Evolutionary conservation across 352 stramenopile genomes (phyloP), one percentile per base, ranked within the genome.

Genomic region (Pelagophyceae sp.): DNA sequence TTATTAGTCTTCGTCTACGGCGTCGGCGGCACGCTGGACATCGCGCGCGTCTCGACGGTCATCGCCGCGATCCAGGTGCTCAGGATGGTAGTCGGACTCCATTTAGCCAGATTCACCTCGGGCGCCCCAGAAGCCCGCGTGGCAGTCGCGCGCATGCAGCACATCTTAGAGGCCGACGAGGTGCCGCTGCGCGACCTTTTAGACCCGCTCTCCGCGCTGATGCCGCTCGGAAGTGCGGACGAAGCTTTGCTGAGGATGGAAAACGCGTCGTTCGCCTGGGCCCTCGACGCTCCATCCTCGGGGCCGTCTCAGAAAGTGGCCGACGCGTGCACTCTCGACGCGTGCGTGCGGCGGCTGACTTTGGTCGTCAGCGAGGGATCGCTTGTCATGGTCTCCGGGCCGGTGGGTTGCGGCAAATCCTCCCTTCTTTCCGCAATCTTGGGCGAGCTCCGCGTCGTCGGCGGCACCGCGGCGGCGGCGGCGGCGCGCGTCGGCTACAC

Each of bases 351-450:
- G 11, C 45, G 11, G 11, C 45, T 11, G 45, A 23, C 11, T 54
- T 54, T 54, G 11, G 11, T 54, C 45, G 11, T 54, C 11, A 54
- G 11, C 11, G 23, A 11, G 45, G 11, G 11, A 23, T 11, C 11
- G 11, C 45, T 54, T 71, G 29, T 71, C 33, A 29, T 40, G 29
- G 83, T 99, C 17, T 90, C 98, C 51, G 96, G 96, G 5, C 81
- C 87, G 0, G 93, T 98, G 2, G 95, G 94, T 0, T 93, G 86
- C 77, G 95, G 96, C 27, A 99, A 99, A 77, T 96, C 89, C 29
- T 96, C 91, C 0, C 87, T 99, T 0, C 78, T 99, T 31, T 87
- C 88, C 5, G 90, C 93, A 0, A 83, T 99, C 76, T 76, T 99
- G 23, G 93, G 95, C 25, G 95, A 99, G 76, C 88, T 98, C 72